phyloP scores from a whole-genome alignment of 2,329 filamentous ascomycete genomes.

The Monosporascus sp. region DNA sequence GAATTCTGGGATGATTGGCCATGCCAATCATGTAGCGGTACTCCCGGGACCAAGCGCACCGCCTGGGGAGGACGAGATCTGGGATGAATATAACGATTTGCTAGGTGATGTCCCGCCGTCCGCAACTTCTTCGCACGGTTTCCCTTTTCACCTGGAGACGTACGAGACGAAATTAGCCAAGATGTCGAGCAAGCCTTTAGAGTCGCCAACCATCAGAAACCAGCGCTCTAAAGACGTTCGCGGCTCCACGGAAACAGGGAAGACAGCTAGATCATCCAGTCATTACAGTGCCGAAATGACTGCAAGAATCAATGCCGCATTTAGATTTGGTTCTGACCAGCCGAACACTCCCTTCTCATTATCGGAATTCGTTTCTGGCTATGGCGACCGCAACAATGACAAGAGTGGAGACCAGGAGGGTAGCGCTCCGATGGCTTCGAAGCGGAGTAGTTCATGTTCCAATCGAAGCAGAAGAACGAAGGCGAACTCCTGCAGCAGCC shows the following conservation, averaged over 20 bases:
- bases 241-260: conserved; percentile 27
- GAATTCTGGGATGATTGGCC: conserved; percentile 59
- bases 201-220: conserved; percentile 42
- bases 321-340: conserved; percentile 34
- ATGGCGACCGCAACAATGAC: conserved; percentile 32
- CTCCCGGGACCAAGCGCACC: conserved; percentile 58
- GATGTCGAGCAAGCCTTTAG: conserved; percentile 31
- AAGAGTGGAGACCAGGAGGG: conserved; percentile 9
- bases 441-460: conserved; percentile 27
- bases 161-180: conserved; percentile 35
- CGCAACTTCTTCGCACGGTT: conserved; percentile 49
- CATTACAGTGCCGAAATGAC: conserved; percentile 51
- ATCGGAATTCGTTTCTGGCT: conserved; percentile 36
- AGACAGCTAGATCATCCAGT: conserved; percentile 40
- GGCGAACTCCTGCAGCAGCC: conserved; percentile 38
- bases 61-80: conserved; percentile 78
- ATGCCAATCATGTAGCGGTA: conserved; percentile 59
- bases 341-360: conserved; percentile 40
- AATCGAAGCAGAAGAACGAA: conserved; percentile 23
- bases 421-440: conserved; percentile 10
- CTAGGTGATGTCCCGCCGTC: conserved; percentile 60
- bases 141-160: conserved; percentile 51
- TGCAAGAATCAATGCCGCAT: conserved; percentile 44
- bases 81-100: conserved; percentile 90
- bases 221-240: conserved; percentile 24